Base-by-base conservation (phyloP, 768 basidiomycete genomes). In the Mrakia frigida region DNA sequence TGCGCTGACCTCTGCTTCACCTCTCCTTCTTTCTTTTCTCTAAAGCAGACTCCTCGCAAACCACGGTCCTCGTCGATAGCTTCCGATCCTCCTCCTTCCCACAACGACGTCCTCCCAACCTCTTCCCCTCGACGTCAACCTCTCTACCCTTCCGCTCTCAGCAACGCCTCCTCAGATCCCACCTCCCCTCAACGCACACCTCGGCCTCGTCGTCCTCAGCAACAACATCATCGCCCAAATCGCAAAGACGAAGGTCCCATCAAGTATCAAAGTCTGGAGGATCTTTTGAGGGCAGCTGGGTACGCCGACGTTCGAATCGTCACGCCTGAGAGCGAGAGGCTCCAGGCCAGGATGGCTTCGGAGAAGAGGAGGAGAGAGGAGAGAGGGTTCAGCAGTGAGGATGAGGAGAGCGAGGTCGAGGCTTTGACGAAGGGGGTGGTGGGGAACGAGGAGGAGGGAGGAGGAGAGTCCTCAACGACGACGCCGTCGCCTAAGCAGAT, bases 291-390 rank as follows among this genome's bases (percentile, higher is more conserved):
- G 11, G 65, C 65, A 1, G 65, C 65, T n/a, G 65, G 65, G 6
- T 68, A 68, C 65, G 25, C 25, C 1, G 65, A 68, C 23, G 39
- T 39, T 21, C 39, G 65, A 18, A 68, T 68, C 39, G 65, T 68
- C 65, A 68, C 65, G 35, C 65, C 65, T 14, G 65, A 68, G 37
- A 68, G 65, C 65, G 65, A 68, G 65, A 35, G 65, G 35, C 18
- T 68, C 10, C 65, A 68, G 65, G 23, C 23, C 6, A 37, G 65
- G 37, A 23, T 68, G 25, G 65, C 65, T 1, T 68, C 65, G 11
- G 65, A 68, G 65, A 39, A 41, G 37, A 68, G 65, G 39, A 35
- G 65, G 13, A 68, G 65, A 25, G 37, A 68, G 23, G 65, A 68
- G 65, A 43, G 37, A 37, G 65, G 65, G 0, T 39, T 68, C 23